Evolutionary conservation across 2,329 filamentous ascomycete species (phyloP).

Genomic region (Stagonosporopsis cucurbitacearum): DNA sequence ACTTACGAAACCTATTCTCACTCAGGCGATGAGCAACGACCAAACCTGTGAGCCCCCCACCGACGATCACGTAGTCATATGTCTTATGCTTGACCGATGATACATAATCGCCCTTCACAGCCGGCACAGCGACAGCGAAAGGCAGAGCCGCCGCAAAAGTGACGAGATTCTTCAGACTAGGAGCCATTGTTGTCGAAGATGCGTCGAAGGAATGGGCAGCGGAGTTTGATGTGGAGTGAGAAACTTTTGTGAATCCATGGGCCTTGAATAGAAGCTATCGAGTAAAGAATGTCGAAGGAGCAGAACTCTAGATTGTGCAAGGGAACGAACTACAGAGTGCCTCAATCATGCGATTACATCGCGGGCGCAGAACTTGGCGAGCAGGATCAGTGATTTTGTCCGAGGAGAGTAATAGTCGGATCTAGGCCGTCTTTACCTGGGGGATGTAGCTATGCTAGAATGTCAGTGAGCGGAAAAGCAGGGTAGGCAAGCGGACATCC

Average conservation of each 20-base stretch:
- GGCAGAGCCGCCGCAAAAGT: conserved; percentile 2
- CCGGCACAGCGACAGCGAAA: conserved; percentile 1
- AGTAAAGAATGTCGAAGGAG: conserved; percentile 3
- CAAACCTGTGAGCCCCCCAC: conserved; percentile 31
- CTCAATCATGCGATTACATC: background rate
- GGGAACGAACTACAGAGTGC: background rate
- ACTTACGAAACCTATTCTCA: conserved; percentile 21
- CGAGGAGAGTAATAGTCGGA: background rate
- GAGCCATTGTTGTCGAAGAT: conserved; percentile 3
- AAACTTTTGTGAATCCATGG: background rate
- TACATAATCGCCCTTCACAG: background rate
- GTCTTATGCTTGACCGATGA: conserved; percentile 5
- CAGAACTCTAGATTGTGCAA: conserved; percentile 7
- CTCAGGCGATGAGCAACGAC: conserved; percentile 30
- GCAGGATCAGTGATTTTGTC: background rate
- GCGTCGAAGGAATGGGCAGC: background rate
- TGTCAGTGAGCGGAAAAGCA: background rate
- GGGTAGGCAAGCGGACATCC: background rate
- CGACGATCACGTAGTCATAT: conserved; percentile 36
- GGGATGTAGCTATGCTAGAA: background rate
- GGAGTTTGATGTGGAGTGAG: background rate
- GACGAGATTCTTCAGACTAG: conserved; percentile 8
- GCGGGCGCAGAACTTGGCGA: conserved; percentile 1
- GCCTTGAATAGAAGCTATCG: conserved; percentile 3
- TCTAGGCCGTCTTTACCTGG: background rate